Base-by-base conservation (phyloP, 192 early-diverging fungal species). In the Phycomyces blakesleeanus region DNA sequence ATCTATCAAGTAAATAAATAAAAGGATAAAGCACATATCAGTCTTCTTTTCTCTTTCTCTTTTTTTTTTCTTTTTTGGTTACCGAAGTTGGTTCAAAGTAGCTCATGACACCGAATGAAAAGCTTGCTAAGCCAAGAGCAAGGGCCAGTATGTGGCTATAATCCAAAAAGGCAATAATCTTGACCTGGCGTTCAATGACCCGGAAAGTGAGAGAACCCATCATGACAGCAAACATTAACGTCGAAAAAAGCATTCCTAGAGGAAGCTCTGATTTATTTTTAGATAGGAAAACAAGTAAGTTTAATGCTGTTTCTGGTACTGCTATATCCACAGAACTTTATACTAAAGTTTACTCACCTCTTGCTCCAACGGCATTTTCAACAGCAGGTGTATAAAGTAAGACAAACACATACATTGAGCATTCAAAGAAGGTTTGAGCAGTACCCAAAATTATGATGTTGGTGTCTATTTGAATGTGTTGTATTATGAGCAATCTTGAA, bases 391-490 rank as follows among this genome's bases (percentile, higher is more conserved):
- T 83, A 63, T 80, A 86, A 5, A 86, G 64, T 5, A 86, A 55
- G 22, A 86, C 85, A 64, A 86, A 86, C 3, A 78, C 77, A 64
- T 86, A 86, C 85, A 86, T 86, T 53, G 79, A 79, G 53, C 75
- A 77, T 61, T 86, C 85, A 68, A 84, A 86, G 14, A 85, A 72
- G 1, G 83, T 80, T 63, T 86, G 85, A 0, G 81, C 82, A n/a
- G 75, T 54, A 25, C 85, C 84, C 52, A 84, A 51, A 10, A 78
- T 66, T 0, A 83, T 16, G 38, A 85, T 79, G 25, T 73, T 79
- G 61, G 62, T 70, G 59, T 79, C 81, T 83, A 65, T 34, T 34
- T 34, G 29, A 34, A 34, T 34, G 29, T 6, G 15, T 40, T 25
- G n/a, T n/a, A n/a, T 60, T 10, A 42, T 40, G 56, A 44, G 15